Evolutionary conservation across 2,329 filamentous ascomycete species (phyloP), one percentile per base, ranked within the genome.

Genomic region (Leptoxyphium fumago): DNA sequence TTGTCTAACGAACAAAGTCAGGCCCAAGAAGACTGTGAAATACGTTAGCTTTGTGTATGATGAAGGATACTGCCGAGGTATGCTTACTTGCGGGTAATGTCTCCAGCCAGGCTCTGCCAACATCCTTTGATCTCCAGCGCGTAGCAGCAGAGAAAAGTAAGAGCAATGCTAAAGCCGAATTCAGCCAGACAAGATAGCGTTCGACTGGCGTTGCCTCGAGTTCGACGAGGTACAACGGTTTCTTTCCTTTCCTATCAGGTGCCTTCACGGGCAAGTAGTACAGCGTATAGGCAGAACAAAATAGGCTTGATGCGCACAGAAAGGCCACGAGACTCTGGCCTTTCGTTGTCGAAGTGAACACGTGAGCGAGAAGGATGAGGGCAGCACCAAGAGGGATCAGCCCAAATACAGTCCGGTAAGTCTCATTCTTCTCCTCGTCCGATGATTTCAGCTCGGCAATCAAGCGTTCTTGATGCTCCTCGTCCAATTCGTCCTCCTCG

Each of bases 401-500:
- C 55, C 82, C 68, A 51, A 86, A 78, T 51, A 63, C 45, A 43
- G 51, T 55, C 41, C 56, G 57, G 52, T 65, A 66, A 14, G 61
- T 52, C 2, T 45, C 46, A 13, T 55, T 64, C n/a, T 54, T 57
- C 11, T 45, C 46, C 5, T 50, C 53, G 46, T 84, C 81, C 55
- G 77, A 64, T 30, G 61, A 55, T 30, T 69, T 59, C 29, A 84
- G 73, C 38, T 58, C 55, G 13, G 57, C 53, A 54, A 85, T 84
- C 9, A 83, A 67, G 41, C 64, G 57, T 55, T 83, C 79, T 66
- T 84, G 80, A 74, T 64, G 55, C 72, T 88, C 74, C 63, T 88
- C 83, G 59, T 91, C 85, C 47, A 91, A 68, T 26, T 26, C 21
- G 44, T 78, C 74, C 51, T 78, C 73, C 10, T 28, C 59, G 73